These are phyloP conservation scores for Bretschneidera sinensis DNA, from an alignment of 345 rosid genomes.

Conservation along the genomic window DNA sequence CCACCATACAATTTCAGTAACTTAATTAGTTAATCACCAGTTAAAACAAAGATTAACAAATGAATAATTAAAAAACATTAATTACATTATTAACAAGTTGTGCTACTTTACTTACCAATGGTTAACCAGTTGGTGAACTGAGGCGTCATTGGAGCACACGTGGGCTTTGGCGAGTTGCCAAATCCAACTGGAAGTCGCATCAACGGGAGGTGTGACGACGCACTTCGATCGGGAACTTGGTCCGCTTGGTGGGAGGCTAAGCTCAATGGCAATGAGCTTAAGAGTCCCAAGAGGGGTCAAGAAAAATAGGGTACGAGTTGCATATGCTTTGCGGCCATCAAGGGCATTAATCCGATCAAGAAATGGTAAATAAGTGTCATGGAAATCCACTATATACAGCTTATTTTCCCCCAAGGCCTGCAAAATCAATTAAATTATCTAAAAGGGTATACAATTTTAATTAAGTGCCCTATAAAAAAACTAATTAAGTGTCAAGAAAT, in stretches of 20 bases:
- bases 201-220: conserved; percentile 71
- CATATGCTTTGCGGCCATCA: conserved; percentile 88
- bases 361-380: conserved; percentile 82
- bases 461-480: too few species aligned
- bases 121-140: conserved; percentile 86
- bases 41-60: too few species aligned
- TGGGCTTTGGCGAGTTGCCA: conserved; percentile 99
- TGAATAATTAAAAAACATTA: too few species aligned
- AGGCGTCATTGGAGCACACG: conserved; percentile 88
- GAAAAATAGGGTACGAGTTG: conserved; percentile 79
- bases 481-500: too few species aligned
- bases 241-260: conserved; percentile 57
- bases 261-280: conserved; percentile 89
- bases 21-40: too few species aligned
- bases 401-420: conserved; percentile 84
- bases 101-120: too few species aligned
- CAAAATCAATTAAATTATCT: conserved; percentile 10
- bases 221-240: conserved; percentile 50
- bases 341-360: conserved; percentile 72
- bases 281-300: conserved; percentile 65
- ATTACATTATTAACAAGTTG: too few species aligned
- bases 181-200: conserved; percentile 79
- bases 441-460: too few species aligned
- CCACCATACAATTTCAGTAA: neutral
- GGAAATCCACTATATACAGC: conserved; percentile 72